phyloP scores from a whole-genome alignment of 257 asterid species.

The Galeopsis tetrahit region DNA sequence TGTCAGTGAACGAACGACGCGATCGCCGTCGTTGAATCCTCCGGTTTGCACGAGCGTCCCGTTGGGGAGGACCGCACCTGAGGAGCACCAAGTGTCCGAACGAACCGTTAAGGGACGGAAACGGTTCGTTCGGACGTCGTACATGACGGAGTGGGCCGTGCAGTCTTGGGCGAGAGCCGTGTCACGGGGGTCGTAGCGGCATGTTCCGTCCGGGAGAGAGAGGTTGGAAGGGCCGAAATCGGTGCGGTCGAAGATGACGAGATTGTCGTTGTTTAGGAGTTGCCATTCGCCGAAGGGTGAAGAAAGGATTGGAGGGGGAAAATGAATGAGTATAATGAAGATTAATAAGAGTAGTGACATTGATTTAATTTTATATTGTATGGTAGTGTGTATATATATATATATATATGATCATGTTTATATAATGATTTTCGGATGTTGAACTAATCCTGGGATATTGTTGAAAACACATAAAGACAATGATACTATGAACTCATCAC shows the following conservation, averaged over 20 bases:
- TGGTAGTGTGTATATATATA: not conserved
- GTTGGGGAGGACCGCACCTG: constrained; percentile 59
- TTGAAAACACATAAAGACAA: constrained; percentile 35
- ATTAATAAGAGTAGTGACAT: constrained; percentile 13
- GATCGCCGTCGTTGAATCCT: constrained; percentile 80
- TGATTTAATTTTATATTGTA: constrained; percentile 15
- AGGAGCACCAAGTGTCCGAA: constrained; percentile 85
- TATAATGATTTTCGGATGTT: constrained; percentile 9
- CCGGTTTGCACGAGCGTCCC: constrained; percentile 77
- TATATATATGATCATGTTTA: constrained; percentile 15
- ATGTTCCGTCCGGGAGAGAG: constrained; percentile 50
- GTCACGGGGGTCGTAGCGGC: constrained; percentile 57
- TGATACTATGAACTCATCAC: constrained; percentile 26
- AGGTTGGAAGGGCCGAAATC: constrained; percentile 72
- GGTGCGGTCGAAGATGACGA: constrained; percentile 70
- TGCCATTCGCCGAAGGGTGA: constrained; percentile 46
- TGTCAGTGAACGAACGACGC: constrained; percentile 33
- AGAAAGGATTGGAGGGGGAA: constrained; percentile 22
- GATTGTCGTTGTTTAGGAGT: constrained; percentile 57
- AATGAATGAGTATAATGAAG: constrained; percentile 9
- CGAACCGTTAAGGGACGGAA: constrained; percentile 57
- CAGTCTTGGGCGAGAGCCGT: constrained; percentile 50
- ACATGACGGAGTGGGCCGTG: constrained; percentile 72
- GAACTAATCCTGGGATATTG: constrained; percentile 22
- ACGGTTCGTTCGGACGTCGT: constrained; percentile 43